A percentile compares a stretch with the other conserved stretches of the same genome.
phyloP scores from a whole-genome alignment of 2,329 filamentous ascomycete species.

The Colletotrichum sp. region DNA sequence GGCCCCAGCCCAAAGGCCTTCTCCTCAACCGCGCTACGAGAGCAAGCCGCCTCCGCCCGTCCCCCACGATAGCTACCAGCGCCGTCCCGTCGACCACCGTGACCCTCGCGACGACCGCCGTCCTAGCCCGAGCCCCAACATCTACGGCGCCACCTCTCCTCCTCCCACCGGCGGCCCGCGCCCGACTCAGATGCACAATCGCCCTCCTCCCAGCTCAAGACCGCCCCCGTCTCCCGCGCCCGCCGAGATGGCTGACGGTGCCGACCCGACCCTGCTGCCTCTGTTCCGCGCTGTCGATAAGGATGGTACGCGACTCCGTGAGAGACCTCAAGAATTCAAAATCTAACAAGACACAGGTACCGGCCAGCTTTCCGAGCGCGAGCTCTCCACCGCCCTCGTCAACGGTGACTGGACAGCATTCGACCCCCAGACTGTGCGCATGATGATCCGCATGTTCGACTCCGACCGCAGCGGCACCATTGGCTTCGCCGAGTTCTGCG shows the following conservation, averaged over 20 bases:
- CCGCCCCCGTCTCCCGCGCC: constrained; percentile 70
- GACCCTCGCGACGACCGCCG: constrained; percentile 26
- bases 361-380: constrained; percentile 83
- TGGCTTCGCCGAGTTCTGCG: constrained; percentile 95
- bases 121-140: constrained; percentile 26
- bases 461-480: constrained; percentile 88
- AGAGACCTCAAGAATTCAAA: background rate
- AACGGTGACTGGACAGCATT: constrained; percentile 97
- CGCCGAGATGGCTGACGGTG: constrained; percentile 47
- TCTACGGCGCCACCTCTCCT: constrained; percentile 56
- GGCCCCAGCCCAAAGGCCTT: constrained; percentile 18
- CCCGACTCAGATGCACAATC: constrained; percentile 47
- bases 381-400: constrained; percentile 88
- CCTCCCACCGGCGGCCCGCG: constrained; percentile 51
- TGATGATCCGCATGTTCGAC: constrained; percentile 99
- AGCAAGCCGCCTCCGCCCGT: constrained; percentile 51
- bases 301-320: constrained; percentile 59
- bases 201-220: constrained; percentile 62
- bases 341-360: constrained; percentile 55
- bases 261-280: constrained; percentile 78
- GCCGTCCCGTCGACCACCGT: constrained; percentile 19
- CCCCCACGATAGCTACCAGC: constrained; percentile 32
- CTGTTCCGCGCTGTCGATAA: constrained; percentile 93
- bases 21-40: constrained; percentile 47
- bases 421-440: constrained; percentile 90